Conservation (phyloP, 257 asterid species). For the Jacaranda mimosifolia region DNA sequence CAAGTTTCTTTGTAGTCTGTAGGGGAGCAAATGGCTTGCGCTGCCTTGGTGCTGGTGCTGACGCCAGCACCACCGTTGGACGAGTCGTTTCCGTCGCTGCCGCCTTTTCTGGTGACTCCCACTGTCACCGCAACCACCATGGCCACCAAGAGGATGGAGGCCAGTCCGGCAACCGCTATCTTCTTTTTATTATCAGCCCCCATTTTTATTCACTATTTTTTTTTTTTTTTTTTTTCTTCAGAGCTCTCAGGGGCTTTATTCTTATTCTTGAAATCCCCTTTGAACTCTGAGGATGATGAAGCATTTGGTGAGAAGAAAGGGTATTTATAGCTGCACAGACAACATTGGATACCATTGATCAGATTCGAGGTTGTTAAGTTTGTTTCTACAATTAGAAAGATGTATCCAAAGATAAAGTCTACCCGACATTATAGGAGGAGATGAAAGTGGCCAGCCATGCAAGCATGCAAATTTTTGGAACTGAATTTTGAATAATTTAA, state of each 20-base stretch:
- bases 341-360: not conserved
- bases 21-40: constrained; percentile 55
- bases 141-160: constrained; percentile 65
- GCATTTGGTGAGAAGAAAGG: not conserved
- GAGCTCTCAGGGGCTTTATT: constrained; percentile 31
- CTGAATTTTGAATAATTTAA: no score
- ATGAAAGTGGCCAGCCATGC: constrained; percentile 24
- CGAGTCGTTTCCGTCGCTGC: not conserved
- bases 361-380: not conserved
- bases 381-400: constrained; percentile 17
- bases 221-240: not conserved
- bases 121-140: constrained; percentile 52
- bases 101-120: not conserved
- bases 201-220: constrained; percentile 9
- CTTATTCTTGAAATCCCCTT: constrained; percentile 7
- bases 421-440: not conserved
- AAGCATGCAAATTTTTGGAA: no score
- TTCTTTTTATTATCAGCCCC: constrained; percentile 42
- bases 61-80: not conserved
- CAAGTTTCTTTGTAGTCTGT: constrained; percentile 72
- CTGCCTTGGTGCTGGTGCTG: constrained; percentile 43
- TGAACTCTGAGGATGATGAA: constrained; percentile 24
- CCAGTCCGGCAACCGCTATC: constrained; percentile 43
- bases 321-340: constrained; percentile 13
- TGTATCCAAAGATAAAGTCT: not conserved